Conservation (phyloP, 140 eudicot genomes). For the Anethum foeniculum region DNA sequence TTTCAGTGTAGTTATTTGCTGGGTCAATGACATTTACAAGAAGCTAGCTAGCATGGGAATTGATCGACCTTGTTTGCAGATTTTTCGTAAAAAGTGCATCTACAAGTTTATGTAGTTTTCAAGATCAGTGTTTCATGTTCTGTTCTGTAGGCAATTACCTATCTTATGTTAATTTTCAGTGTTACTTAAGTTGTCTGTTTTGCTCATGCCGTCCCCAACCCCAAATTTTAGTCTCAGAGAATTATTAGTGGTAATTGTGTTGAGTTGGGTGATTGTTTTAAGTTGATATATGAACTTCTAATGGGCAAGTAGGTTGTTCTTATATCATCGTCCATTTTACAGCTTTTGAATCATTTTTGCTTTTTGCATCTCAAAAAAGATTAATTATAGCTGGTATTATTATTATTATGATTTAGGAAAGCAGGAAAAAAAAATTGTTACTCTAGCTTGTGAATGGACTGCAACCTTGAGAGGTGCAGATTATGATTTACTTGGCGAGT, state of each 20-base stretch:
- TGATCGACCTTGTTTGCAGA: slow-evolving; percentile 1
- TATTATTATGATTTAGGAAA: no score
- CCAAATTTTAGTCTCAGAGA: neutral
- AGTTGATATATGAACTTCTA: neutral
- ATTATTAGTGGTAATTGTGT: neutral
- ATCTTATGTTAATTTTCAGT: neutral
- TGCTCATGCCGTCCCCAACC: neutral
- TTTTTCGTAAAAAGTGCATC: neutral
- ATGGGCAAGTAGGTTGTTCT: neutral
- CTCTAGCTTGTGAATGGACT: neutral
- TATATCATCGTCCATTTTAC: neutral
- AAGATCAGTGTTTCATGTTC: neutral
- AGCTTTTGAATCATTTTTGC: neutral
- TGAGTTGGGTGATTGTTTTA: neutral
- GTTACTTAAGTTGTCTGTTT: neutral
- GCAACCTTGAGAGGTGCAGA: neutral
- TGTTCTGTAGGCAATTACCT: neutral
- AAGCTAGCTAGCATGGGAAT: neutral
- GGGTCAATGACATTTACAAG: slow-evolving; percentile 6
- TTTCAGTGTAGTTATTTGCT: slow-evolving; percentile 2
- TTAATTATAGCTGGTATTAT: neutral
- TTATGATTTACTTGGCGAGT: neutral
- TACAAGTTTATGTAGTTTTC: no score
- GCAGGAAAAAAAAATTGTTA: neutral
- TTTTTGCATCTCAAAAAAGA: neutral